Base-by-base conservation (phyloP, 306 rosid species). In the Gastrolobium bilobum region DNA sequence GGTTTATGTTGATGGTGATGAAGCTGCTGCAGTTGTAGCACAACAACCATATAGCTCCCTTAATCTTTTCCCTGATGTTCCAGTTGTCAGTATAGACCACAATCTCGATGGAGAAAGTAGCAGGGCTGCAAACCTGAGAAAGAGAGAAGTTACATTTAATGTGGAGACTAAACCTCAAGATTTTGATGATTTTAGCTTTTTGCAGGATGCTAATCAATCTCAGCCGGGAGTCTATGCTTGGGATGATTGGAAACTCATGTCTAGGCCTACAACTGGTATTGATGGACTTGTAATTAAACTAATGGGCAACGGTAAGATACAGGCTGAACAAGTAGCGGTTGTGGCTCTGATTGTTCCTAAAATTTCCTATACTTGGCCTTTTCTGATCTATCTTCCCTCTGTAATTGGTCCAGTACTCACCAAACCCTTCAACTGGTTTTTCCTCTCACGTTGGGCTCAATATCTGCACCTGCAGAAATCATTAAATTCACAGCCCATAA, bases 211-310 rank as follows among this genome's bases (percentile, higher is more conserved):
- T 29, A 8, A 8, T 56, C 37, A 56, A 1, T 56, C 2, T 20
- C 5, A 26, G 31, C 9, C 0, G 0, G 62, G 62, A 56, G 13
- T 29, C 40, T 33, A 33, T 59, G 6, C 66, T 34, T 33, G 14
- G 15, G 40, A 31, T 59, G 42, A 10, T 10, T 33, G 43, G 66
- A 59, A 59, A 10, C 42, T 59, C 42, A 11, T 59, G 66, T 10
- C 42, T 57, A 57, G 39, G 3, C 37, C 39, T 30, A 30, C 37
- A 9, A 57, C 14, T 30, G 39, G 2, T 57, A 5, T 30, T 30
- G 63, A 71, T 38, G 64, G 51, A 5, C 50, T 71, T 29, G 10
- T 43, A 42, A 15, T 73, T 73, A 30, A 56, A 54, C n/a, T 72
- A 15, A 56, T 40, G 42, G 42, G 54, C 46, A 72, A 42, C 8